These are phyloP conservation scores for Aquilaria agallochum DNA, from an alignment of 441 rosid species.

Conservation along the genomic window DNA sequence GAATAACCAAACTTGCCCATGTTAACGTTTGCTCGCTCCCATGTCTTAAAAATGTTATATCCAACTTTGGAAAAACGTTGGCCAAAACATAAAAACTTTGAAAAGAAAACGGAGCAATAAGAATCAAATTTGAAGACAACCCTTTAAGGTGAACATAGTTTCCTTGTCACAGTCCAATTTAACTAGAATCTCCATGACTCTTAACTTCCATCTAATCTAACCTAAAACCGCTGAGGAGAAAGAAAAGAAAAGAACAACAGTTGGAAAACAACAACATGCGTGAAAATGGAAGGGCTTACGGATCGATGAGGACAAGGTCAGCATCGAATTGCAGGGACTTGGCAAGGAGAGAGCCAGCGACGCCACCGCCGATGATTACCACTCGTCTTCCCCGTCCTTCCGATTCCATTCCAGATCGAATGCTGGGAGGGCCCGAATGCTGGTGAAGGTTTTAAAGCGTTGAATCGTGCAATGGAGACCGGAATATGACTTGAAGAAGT, in stretches of 20 bases:
- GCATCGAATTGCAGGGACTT: constrained; percentile 56
- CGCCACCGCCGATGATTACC: constrained; percentile 73
- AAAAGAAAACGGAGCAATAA: neutral
- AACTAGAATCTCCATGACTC: neutral
- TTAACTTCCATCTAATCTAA: neutral
- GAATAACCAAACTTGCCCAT: too few species aligned
- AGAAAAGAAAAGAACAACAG: constrained; percentile 5
- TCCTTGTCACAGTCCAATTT: neutral
- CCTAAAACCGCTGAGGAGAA: neutral
- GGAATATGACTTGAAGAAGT: too few species aligned
- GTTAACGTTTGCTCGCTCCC: too few species aligned
- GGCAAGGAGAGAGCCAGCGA: constrained; percentile 63
- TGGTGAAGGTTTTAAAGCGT: constrained; percentile 2
- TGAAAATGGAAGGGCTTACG: constrained; percentile 31
- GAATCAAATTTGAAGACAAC: neutral
- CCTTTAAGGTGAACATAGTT: neutral
- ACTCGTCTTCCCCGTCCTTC: constrained; percentile 33
- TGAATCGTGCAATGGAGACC: too few species aligned
- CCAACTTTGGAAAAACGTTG: too few species aligned
- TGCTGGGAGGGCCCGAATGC: neutral
- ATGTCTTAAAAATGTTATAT: too few species aligned
- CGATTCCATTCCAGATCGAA: constrained; percentile 9
- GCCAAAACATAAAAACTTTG: too few species aligned
- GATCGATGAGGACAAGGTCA: constrained; percentile 72
- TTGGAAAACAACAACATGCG: neutral